These are phyloP conservation scores for Zychaea mexicana DNA, from an alignment of 371 early-diverging fungal genomes.

Conservation along the genomic window DNA sequence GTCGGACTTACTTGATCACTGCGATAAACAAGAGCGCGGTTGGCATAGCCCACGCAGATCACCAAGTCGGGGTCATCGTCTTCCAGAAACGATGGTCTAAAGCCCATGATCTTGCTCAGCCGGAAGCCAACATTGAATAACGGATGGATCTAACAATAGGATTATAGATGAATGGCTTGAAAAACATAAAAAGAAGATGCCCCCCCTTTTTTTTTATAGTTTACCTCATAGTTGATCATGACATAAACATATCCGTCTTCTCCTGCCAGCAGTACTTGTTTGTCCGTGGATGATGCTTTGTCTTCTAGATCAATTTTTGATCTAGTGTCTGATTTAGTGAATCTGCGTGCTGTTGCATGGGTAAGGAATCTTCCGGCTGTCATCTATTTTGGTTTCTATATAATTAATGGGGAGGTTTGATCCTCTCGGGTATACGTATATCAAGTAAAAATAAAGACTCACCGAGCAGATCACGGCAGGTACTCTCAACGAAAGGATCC, in stretches of 20 bases:
- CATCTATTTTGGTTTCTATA: constrained; percentile 26
- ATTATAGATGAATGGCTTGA: too few species aligned
- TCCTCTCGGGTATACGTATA: too few species aligned
- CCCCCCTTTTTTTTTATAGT: neutral
- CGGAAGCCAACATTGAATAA: constrained; percentile 41
- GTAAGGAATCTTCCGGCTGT: constrained; percentile 45
- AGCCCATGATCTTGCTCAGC: constrained; percentile 28
- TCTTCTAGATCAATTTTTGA: neutral
- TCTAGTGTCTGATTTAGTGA: neutral
- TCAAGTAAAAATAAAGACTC: constrained; percentile 12
- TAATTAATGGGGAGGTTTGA: too few species aligned
- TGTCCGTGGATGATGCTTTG: neutral
- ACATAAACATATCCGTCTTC: constrained; percentile 50
- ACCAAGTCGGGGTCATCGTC: constrained; percentile 41
- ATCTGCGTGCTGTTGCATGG: constrained; percentile 2
- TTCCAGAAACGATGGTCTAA: constrained; percentile 29
- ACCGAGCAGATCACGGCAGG: constrained; percentile 46
- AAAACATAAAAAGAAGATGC: neutral
- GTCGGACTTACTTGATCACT: constrained; percentile 32
- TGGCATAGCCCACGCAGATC: constrained; percentile 46
- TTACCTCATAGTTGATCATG: constrained; percentile 46
- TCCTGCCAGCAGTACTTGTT: constrained; percentile 46
- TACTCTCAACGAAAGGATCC: constrained; percentile 25
- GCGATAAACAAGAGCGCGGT: constrained; percentile 35
- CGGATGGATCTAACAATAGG: constrained; percentile 26